These are phyloP conservation scores for Heimioporus sp. DNA, from an alignment of 768 basidiomycete species.

Conservation along the genomic window DNA sequence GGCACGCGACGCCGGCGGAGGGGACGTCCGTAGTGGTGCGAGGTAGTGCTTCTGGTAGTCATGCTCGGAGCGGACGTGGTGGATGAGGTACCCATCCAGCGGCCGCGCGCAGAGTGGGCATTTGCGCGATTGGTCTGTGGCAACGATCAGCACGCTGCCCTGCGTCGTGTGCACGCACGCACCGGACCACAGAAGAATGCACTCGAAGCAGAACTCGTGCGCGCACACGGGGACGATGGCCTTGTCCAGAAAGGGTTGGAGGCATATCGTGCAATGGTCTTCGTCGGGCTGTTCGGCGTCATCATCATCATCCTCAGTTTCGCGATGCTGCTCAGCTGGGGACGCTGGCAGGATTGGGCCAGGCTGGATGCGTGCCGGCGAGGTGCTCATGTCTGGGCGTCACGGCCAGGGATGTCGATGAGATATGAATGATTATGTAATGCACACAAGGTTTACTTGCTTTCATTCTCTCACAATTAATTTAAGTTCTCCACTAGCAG, in stretches of 20 bases:
- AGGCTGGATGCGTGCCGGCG: no score
- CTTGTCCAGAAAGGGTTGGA: slow-evolving; percentile 73
- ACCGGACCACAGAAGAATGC: slow-evolving; percentile 86
- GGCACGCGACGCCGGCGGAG: slow-evolving; percentile 29
- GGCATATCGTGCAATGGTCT: slow-evolving; percentile 82
- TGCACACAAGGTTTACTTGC: no score
- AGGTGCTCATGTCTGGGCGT: no score
- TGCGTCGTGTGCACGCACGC: slow-evolving; percentile 20
- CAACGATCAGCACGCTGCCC: background rate
- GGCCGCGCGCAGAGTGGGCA: slow-evolving; percentile 74
- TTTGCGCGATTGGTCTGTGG: slow-evolving; percentile 67
- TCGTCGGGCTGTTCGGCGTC: slow-evolving; percentile 13
- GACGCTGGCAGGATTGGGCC: no score
- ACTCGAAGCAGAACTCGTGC: slow-evolving; percentile 94
- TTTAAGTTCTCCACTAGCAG: no score
- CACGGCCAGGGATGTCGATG: background rate
- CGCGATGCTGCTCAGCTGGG: no score
- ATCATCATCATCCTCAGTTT: no score
- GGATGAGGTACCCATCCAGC: slow-evolving; percentile 72
- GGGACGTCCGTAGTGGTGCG: slow-evolving; percentile 57
- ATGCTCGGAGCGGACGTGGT: slow-evolving; percentile 70
- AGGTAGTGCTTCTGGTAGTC: slow-evolving; percentile 84
- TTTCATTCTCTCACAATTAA: no score
- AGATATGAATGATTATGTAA: no score
- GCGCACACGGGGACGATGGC: slow-evolving; percentile 83